These are phyloP conservation scores for Datura wrightii DNA, from an alignment of 257 asterid genomes.

Conservation along the genomic window DNA sequence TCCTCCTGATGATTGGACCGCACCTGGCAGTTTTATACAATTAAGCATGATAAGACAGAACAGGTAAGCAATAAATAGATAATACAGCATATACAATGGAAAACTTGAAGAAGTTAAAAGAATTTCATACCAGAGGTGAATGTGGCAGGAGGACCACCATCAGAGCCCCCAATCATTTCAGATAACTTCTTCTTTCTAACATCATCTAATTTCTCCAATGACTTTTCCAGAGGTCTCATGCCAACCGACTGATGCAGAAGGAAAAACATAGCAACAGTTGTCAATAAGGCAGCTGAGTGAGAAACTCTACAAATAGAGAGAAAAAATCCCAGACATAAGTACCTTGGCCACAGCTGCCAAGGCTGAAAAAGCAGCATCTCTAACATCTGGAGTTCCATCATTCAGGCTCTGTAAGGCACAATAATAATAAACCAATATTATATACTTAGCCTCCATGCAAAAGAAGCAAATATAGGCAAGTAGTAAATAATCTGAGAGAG, in stretches of 20 bases:
- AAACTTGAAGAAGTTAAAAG: constrained; percentile 12
- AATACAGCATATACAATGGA: constrained; percentile 5
- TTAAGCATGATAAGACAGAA: constrained; percentile 32
- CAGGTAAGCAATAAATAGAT: neutral
- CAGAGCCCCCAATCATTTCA: constrained; percentile 88
- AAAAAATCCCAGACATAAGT: constrained; percentile 30
- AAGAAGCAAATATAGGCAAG: constrained; percentile 3
- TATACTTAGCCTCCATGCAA: constrained; percentile 30
- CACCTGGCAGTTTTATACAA: constrained; percentile 48
- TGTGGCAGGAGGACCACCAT: constrained; percentile 59
- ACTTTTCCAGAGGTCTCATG: constrained; percentile 96
- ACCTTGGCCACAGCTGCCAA: constrained; percentile 98
- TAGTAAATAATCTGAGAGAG: neutral
- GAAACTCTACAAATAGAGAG: constrained; percentile 32
- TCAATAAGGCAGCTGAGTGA: neutral
- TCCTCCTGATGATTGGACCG: constrained; percentile 67
- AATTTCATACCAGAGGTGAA: constrained; percentile 65
- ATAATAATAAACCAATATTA: constrained; percentile 16
- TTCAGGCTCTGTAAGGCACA: constrained; percentile 71
- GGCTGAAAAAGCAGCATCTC: constrained; percentile 98
- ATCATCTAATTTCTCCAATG: constrained; percentile 91
- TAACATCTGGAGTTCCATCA: constrained; percentile 99
- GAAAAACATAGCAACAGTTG: constrained; percentile 21
- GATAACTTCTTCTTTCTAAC: constrained; percentile 89
- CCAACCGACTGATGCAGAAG: constrained; percentile 71